Conservation (phyloP, 306 rosid genomes). For the Rosa chinensis region DNA sequence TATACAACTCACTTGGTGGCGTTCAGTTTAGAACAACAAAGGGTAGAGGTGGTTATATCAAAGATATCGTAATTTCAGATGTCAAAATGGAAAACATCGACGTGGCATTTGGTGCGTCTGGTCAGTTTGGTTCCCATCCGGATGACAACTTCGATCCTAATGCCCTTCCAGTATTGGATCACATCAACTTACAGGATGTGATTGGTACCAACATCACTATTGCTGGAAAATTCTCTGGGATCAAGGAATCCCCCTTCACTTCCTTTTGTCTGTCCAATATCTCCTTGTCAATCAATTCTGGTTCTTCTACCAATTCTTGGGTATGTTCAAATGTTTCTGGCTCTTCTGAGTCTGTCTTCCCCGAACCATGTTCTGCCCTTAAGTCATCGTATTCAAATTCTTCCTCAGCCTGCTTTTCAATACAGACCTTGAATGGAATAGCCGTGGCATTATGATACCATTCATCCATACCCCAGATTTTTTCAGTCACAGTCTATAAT, state of each 20-base stretch:
- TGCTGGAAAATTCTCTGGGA: conserved; percentile 78
- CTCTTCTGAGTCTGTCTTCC: conserved; percentile 67
- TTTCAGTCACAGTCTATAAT: conserved; percentile 24
- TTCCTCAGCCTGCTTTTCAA: conserved; percentile 55
- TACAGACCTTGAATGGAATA: conserved; percentile 39
- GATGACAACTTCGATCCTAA: conserved; percentile 80
- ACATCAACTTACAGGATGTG: conserved; percentile 58
- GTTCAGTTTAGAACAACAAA: conserved; percentile 68
- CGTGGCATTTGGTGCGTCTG: conserved; percentile 64
- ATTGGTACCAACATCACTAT: conserved; percentile 65
- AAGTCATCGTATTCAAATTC: conserved; percentile 41
- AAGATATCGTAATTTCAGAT: conserved; percentile 55
- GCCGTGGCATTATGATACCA: conserved; percentile 48
- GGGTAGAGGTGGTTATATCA: conserved; percentile 90
- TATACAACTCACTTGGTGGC: conserved; percentile 68
- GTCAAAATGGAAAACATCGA: conserved; percentile 52
- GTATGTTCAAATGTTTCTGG: conserved; percentile 78
- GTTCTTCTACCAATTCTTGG: conserved; percentile 58
- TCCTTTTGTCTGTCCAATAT: conserved; percentile 74
- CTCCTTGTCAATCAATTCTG: conserved; percentile 50
- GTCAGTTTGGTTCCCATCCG: conserved; percentile 77
- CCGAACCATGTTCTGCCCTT: conserved; percentile 74
- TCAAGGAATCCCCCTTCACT: conserved; percentile 83
- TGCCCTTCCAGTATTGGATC: conserved; percentile 75
- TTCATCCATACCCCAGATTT: conserved; percentile 34